Evolutionary conservation across 1,139 yeast genomes (phyloP).

Genomic region (Taiozyma onychis): DNA sequence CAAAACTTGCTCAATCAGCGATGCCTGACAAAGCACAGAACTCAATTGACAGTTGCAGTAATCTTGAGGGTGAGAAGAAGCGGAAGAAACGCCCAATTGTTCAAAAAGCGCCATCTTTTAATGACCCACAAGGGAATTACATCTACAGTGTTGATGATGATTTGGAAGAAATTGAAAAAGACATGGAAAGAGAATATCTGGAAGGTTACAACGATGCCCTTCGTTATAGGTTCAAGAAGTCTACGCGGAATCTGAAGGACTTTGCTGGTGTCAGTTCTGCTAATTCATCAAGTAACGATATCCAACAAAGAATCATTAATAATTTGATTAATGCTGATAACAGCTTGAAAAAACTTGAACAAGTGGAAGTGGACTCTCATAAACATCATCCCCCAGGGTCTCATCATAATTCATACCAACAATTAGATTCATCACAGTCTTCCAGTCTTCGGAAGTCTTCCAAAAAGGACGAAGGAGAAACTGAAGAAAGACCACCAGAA

Average conservation of each 20-base stretch:
- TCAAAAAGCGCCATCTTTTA: constrained; percentile 16
- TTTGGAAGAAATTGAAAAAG: constrained; percentile 54
- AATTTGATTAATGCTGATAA: constrained; percentile 23
- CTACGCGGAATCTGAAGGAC: constrained; percentile 15
- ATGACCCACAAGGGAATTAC: constrained; percentile 20
- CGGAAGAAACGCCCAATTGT: constrained; percentile 19
- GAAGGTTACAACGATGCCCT: constrained; percentile 74
- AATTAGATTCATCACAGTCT: constrained; percentile 2
- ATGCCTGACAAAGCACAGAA: background rate
- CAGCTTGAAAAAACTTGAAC: constrained; percentile 19
- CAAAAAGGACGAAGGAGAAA: constrained; percentile 3
- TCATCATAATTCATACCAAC: constrained; percentile 5
- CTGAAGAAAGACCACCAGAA: constrained; percentile 8
- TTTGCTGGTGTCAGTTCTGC: constrained; percentile 3
- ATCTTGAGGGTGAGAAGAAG: constrained; percentile 6
- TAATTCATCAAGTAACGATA: background rate
- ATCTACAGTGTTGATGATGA: constrained; percentile 76
- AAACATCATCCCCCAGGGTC: constrained; percentile 4
- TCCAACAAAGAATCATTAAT: constrained; percentile 10
- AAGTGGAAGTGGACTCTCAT: constrained; percentile 18
- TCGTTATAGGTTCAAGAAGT: constrained; percentile 32
- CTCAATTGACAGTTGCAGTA: background rate
- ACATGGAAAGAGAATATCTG: constrained; percentile 53
- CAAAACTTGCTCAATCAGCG: no score
- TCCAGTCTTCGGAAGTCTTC: background rate